Evolutionary conservation across 1,284 basidiomycete genomes (phyloP).

Genomic region (Ustilago trichophora): DNA sequence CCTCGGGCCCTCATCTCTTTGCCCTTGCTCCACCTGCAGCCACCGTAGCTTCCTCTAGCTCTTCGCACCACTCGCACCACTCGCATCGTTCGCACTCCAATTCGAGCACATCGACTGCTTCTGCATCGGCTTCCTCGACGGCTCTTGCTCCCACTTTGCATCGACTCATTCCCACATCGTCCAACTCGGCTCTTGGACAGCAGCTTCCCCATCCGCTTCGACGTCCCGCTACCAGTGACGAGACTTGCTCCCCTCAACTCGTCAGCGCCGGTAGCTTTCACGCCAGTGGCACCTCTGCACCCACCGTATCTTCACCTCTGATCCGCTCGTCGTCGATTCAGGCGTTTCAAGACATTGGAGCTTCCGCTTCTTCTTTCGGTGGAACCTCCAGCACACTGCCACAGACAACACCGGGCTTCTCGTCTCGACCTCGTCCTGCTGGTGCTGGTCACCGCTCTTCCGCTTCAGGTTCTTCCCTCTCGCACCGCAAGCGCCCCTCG

Average conservation of each 20-base stretch:
- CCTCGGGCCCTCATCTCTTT: constrained; percentile 11
- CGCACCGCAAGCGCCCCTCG: constrained; percentile 41
- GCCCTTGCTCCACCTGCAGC: constrained; percentile 17
- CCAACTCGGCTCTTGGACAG: constrained; percentile 8
- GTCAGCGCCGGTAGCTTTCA: constrained; percentile 4
- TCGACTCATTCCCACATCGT: constrained; percentile 5
- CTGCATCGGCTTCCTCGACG: constrained; percentile 8
- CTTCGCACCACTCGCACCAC: constrained; percentile 19
- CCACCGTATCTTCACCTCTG: too few species aligned
- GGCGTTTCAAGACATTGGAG: too few species aligned
- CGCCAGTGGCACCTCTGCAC: background rate
- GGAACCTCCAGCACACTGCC: too few species aligned
- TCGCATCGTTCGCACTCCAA: constrained; percentile 10
- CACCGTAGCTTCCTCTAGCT: constrained; percentile 3
- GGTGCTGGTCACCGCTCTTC: constrained; percentile 21
- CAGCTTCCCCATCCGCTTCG: constrained; percentile 1
- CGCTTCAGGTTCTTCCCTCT: constrained; percentile 20
- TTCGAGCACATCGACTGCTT: constrained; percentile 1
- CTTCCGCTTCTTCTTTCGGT: too few species aligned
- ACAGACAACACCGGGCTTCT: constrained; percentile 1
- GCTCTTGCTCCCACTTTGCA: constrained; percentile 3
- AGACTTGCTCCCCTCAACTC: constrained; percentile 1
- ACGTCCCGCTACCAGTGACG: constrained; percentile 10
- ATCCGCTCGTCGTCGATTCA: too few species aligned
- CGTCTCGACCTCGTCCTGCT: constrained; percentile 3